Evolutionary conservation across 306 rosid genomes (phyloP).

Genomic region (Cucurbita ficifolia): DNA sequence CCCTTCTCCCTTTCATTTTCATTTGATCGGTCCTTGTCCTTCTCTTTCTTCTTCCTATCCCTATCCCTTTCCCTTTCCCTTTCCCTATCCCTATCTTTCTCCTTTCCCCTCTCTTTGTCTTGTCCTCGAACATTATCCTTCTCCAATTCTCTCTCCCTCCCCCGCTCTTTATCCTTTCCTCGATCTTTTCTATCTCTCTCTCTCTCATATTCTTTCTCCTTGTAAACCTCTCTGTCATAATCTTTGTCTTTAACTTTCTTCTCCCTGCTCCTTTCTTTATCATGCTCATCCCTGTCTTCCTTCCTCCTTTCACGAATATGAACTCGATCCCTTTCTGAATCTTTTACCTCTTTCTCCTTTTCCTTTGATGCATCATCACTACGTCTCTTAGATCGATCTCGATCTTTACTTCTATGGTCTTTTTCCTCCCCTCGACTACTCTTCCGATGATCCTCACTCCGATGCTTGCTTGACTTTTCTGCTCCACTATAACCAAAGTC

Average conservation of each 20-base stretch:
- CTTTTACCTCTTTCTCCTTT: slow-evolving; percentile 36
- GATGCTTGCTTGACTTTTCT: slow-evolving; percentile 43
- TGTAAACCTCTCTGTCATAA: slow-evolving; percentile 49
- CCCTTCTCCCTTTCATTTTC: slow-evolving; percentile 21
- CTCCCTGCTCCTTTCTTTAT: slow-evolving; percentile 55
- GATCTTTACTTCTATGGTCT: slow-evolving; percentile 53
- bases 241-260: slow-evolving; percentile 53
- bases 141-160: slow-evolving; percentile 48
- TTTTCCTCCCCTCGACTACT: slow-evolving; percentile 49
- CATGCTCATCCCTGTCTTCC: slow-evolving; percentile 61
- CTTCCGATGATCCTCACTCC: slow-evolving; percentile 68
- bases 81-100: slow-evolving; percentile 10
- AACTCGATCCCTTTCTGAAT: slow-evolving; percentile 38
- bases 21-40: slow-evolving; percentile 31
- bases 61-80: not conserved
- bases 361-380: slow-evolving; percentile 34
- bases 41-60: slow-evolving; percentile 19
- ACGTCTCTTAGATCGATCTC: slow-evolving; percentile 37
- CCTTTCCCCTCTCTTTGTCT: slow-evolving; percentile 8
- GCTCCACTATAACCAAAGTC: slow-evolving; percentile 27
- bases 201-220: slow-evolving; percentile 50
- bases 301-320: slow-evolving; percentile 46
- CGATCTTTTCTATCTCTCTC: slow-evolving; percentile 55
- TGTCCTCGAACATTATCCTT: slow-evolving; percentile 29
- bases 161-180: slow-evolving; percentile 44